Conservation (phyloP, 139 green algal species). For the Ostreobium quekettii region DNA sequence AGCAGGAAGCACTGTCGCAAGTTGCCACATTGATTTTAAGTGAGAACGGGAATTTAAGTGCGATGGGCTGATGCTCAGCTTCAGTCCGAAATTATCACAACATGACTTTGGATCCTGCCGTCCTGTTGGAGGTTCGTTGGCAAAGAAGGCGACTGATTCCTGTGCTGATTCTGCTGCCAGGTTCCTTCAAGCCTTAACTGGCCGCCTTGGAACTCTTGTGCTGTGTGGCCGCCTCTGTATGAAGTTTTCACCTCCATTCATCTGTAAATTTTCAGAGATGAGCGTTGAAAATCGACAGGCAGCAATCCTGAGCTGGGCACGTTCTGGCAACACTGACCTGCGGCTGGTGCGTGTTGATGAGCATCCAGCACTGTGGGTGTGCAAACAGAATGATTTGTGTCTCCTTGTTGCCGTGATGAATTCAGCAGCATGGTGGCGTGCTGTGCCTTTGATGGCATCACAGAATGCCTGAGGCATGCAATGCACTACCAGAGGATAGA, state of each 20-base stretch:
- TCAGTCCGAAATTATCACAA: background rate
- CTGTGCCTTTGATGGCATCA: too few species aligned
- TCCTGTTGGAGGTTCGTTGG: too few species aligned
- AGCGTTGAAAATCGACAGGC: constrained; percentile 7
- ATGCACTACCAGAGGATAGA: too few species aligned
- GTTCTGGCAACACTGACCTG: background rate
- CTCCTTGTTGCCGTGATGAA: constrained; percentile 1
- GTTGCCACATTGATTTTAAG: background rate
- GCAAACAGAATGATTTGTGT: background rate
- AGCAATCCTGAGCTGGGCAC: constrained; percentile 19
- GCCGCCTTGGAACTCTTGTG: constrained; percentile 21
- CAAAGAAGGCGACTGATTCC: too few species aligned
- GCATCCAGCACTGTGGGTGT: constrained; percentile 1
- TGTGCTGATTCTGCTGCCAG: constrained; percentile 10
- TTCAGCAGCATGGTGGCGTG: too few species aligned
- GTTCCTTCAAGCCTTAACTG: constrained; percentile 17
- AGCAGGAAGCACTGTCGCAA: background rate
- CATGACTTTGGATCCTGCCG: background rate
- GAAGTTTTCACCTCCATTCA: constrained; percentile 4
- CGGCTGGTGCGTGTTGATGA: background rate
- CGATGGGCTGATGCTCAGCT: background rate
- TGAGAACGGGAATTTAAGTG: background rate
- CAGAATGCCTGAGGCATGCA: too few species aligned
- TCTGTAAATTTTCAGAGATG: constrained; percentile 19
- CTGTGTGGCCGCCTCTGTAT: constrained; percentile 23